Conservation (phyloP, 768 basidiomycete genomes). For the Hysterangium stoloniferum region DNA sequence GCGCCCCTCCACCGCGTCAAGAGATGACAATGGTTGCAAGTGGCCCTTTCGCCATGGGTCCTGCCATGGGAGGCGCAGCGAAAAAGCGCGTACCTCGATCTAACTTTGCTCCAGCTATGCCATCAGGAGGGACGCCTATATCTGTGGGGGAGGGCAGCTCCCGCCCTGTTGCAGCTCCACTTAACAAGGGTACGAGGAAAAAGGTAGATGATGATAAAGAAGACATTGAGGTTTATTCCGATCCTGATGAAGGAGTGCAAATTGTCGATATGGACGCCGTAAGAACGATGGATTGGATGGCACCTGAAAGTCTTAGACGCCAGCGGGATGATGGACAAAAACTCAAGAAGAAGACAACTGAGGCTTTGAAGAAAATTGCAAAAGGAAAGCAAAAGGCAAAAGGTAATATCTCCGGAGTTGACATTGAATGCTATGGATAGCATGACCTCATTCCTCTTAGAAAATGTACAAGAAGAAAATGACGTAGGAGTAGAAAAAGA, state of each 20-base stretch:
- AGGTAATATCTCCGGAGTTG: too few species aligned
- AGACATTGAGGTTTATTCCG: constrained; percentile 71
- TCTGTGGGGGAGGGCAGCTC: constrained; percentile 44
- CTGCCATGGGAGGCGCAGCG: constrained; percentile 54
- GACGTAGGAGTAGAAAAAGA: constrained; percentile 24
- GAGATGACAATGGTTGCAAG: constrained; percentile 73
- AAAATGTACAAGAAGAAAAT: not conserved
- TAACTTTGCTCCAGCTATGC: constrained; percentile 44
- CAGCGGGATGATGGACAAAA: constrained; percentile 33
- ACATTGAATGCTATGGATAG: too few species aligned
- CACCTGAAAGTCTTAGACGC: constrained; percentile 63
- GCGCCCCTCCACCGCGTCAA: constrained; percentile 31
- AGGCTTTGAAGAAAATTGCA: constrained; percentile 40
- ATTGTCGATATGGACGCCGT: constrained; percentile 80
- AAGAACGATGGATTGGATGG: constrained; percentile 79
- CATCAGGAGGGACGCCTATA: constrained; percentile 29
- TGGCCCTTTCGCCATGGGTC: constrained; percentile 84
- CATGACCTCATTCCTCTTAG: not conserved
- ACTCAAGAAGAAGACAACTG: constrained; percentile 24
- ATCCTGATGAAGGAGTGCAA: constrained; percentile 82
- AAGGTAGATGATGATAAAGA: constrained; percentile 30
- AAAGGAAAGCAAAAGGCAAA: constrained; percentile 20
- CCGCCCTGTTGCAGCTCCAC: constrained; percentile 39
- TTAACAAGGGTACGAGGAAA: constrained; percentile 30
- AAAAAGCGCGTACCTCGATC: constrained; percentile 47